Base-by-base conservation (phyloP, 2,329 filamentous ascomycete genomes). In the Phialemoniopsis sp. region DNA sequence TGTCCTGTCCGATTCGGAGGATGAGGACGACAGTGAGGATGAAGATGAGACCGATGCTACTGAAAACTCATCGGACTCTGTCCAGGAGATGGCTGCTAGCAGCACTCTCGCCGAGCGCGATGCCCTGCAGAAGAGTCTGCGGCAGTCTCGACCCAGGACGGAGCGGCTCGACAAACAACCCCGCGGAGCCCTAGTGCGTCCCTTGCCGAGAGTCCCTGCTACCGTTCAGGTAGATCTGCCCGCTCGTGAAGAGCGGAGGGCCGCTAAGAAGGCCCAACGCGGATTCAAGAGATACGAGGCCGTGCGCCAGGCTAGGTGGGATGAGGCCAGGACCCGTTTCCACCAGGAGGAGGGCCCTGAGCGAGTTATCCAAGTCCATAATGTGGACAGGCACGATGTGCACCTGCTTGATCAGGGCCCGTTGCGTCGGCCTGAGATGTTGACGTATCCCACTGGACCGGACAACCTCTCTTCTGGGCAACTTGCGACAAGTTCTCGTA, bases 1-100 rank as follows among this genome's bases (percentile, higher is more conserved):
- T 38, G 73, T 83, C 50, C 81, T 85, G 33, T 79, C 77, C n/a
- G 76, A 80, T 48, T 70, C 70, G 5, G 75, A 79, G 51, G 70
- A 66, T 31, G 68, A 67, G 4, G 63, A 64, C 5, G 61, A 56
- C 8, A 64, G 61, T 5, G 59, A 63, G 13, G 63, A 67, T 5
- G 56, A 54, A 16, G 59, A 56, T 13, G 60, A 60, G 26, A 58
- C 56, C 13, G 63, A 61, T 9, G 56, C 61, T 35, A 59, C 60
- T 19, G 47, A 49, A 12, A 48, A 42, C 19, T 16, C 34, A 45
- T 19, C n/a, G 40, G 39, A 40, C 17, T 40, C 38, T 13, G 41
- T 34, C 8, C 32, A 37, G 6, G 34, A 43, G 18, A 40, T 43
- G 12, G 5, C 34, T 26, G 21, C 21, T 10, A 26, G 21, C 10